phyloP scores from a whole-genome alignment of 306 rosid species.

The Leucaena leucocephala region DNA sequence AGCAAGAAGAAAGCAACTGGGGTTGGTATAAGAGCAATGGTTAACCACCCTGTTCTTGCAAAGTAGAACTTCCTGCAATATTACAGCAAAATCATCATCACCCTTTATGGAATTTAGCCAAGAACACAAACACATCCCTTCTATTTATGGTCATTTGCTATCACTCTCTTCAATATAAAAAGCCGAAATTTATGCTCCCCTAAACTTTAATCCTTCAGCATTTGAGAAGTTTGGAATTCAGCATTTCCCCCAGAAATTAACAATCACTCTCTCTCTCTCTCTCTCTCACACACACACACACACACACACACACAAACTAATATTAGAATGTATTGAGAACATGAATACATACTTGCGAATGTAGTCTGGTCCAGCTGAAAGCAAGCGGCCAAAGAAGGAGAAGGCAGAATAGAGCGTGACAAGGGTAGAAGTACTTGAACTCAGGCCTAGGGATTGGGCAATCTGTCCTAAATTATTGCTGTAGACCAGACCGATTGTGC shows the following conservation, averaged over 20 bases:
- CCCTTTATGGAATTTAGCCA: slow-evolving; percentile 6
- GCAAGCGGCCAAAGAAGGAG: slow-evolving; percentile 93
- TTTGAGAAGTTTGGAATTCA: not conserved
- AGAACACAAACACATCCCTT: not conserved
- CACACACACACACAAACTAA: not conserved
- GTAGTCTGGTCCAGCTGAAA: slow-evolving; percentile 90
- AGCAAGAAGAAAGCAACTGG: slow-evolving; percentile 87
- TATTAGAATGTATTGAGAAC: not conserved
- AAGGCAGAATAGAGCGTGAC: slow-evolving; percentile 82
- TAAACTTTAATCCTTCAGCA: not conserved
- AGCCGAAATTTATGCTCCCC: not conserved
- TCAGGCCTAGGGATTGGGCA: slow-evolving; percentile 70
- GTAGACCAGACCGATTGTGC: slow-evolving; percentile 89
- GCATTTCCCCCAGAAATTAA: not conserved
- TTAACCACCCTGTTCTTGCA: slow-evolving; percentile 94
- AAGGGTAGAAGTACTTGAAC: slow-evolving; percentile 61
- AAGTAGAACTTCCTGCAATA: slow-evolving; percentile 80
- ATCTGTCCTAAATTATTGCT: slow-evolving; percentile 97
- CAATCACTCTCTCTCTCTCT: not conserved
- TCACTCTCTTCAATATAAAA: not conserved
- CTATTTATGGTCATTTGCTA: not conserved
- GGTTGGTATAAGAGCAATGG: slow-evolving; percentile 84
- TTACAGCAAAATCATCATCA: slow-evolving; percentile 10
- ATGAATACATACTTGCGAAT: slow-evolving; percentile 61
- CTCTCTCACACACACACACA: not conserved